Base-by-base conservation (phyloP, 257 asterid genomes). In the Penstemon eatonii region DNA sequence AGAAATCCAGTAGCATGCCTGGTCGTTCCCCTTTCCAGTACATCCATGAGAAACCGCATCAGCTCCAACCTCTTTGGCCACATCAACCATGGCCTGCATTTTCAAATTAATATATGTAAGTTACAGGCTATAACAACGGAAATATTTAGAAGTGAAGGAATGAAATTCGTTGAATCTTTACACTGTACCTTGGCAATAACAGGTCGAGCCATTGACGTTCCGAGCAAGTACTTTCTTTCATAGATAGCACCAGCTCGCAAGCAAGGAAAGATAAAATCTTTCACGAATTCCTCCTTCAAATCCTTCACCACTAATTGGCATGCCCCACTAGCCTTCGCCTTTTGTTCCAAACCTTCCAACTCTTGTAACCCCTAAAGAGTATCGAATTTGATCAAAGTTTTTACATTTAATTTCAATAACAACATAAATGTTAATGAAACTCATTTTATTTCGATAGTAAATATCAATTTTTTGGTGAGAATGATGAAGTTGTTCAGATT, bases 21-120 rank as follows among this genome's bases (percentile, higher is more conserved):
- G 99, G 68, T 93, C 99, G 69, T 90, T 93, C 83, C 97, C 99
- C 75, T 90, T 93, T 65, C 99, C 97, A 0, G 99, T 93, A 78
- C 99, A 93, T 69, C 99, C 97, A 82, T 90, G 99, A 68, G 95
- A 77, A 79, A 93, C 97, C 44, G 97, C 97, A 85, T 93, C 99
- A 55, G 99, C 99, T 67, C 99, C 99, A 79, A 93, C 97, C 74
- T 87, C 97, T 76, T 82, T 84, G 56, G 99, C 99, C 65, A 81
- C 97, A 83, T 93, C 99, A 67, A 93, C 99, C 99, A 90, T 93
- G 7, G 99, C 99, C 99, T 90, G 87, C 76, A 73, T 73, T 53
- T n/a, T 50, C 66, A 60, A 77, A 52, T 54, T 59, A 68, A 38
- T 47, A 72, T 12, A 37, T 9, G 42, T 13, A 64, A 68, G 38